Percentiles rank a stretch among this genome's conserved stretches.
These are phyloP conservation scores for Cercophora samala DNA, from an alignment of 495 filamentous ascomycete species.

Conservation along the genomic window DNA sequence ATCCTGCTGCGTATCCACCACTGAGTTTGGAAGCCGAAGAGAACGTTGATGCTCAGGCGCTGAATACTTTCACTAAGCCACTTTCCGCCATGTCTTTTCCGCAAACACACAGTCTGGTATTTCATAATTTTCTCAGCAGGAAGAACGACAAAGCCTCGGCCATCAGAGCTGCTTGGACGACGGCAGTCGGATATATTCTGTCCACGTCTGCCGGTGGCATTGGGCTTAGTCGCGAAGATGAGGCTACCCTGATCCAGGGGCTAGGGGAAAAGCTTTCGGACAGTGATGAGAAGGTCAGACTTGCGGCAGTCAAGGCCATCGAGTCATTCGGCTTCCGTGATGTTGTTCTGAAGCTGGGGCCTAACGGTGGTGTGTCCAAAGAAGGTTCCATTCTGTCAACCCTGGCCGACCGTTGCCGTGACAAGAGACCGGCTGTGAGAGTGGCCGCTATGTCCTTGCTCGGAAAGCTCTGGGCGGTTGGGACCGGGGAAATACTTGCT, in stretches of 20 bases:
- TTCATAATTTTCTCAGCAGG: slow-evolving; percentile 76
- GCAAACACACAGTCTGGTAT: slow-evolving; percentile 70
- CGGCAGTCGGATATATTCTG: slow-evolving; percentile 74
- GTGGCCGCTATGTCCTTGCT: slow-evolving; percentile 81
- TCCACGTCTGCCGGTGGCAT: slow-evolving; percentile 81
- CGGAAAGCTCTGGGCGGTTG: slow-evolving; percentile 86
- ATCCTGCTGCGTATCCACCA: slow-evolving; percentile 78
- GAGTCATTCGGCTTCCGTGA: slow-evolving; percentile 72
- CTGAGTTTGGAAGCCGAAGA: slow-evolving; percentile 60
- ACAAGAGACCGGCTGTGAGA: slow-evolving; percentile 76
- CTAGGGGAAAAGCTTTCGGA: slow-evolving; percentile 80
- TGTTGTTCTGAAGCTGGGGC: slow-evolving; percentile 74
- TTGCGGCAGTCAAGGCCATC: slow-evolving; percentile 80
- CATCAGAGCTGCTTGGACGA: slow-evolving; percentile 82
- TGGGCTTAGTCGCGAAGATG: slow-evolving; percentile 73
- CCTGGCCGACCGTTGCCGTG: slow-evolving; percentile 83
- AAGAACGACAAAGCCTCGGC: slow-evolving; percentile 76
- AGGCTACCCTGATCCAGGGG: slow-evolving; percentile 64
- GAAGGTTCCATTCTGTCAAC: slow-evolving; percentile 69
- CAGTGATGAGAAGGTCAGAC: slow-evolving; percentile 82
- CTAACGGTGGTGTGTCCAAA: slow-evolving; percentile 65
- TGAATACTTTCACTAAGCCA: slow-evolving; percentile 69
- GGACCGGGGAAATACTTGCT: slow-evolving; percentile 77
- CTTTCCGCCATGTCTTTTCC: slow-evolving; percentile 80
- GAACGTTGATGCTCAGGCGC: slow-evolving; percentile 40